Percentiles rank a stretch among this genome's conserved stretches.
phyloP scores from a whole-genome alignment of 1,284 basidiomycete species.

The Omphalotus olearius region DNA sequence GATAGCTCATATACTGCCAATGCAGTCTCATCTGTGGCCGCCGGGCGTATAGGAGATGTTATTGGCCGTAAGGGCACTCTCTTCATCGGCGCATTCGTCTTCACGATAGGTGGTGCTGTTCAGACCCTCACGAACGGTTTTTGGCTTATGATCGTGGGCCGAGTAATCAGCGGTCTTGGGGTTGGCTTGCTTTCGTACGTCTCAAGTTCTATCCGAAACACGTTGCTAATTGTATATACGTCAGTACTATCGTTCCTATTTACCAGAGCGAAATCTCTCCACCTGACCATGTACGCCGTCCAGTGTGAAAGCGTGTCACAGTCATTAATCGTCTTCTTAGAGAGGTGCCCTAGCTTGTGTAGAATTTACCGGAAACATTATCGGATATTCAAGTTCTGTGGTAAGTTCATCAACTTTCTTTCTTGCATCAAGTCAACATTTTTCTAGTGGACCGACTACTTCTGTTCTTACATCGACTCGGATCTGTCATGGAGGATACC shows the following conservation, averaged over 20 bases:
- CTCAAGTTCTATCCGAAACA: not conserved
- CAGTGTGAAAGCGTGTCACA: not conserved
- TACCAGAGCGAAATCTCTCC: constrained; percentile 98
- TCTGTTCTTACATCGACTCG: constrained; percentile 83
- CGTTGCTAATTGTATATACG: constrained; percentile 1
- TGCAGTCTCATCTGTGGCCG: constrained; percentile 84
- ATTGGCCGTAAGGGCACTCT: constrained; percentile 88
- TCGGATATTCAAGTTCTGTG: constrained; percentile 94
- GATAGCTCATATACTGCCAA: constrained; percentile 5
- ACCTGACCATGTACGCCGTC: constrained; percentile 74
- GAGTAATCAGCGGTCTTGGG: constrained; percentile 88
- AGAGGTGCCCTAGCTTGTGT: constrained; percentile 91
- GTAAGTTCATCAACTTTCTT: constrained; percentile 43
- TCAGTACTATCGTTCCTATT: constrained; percentile 92
- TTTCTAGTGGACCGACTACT: constrained; percentile 91
- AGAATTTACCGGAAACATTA: constrained; percentile 93
- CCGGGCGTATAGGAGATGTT: constrained; percentile 84
- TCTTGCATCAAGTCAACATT: not conserved
- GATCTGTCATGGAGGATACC: constrained; percentile 84
- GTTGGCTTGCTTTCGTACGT: constrained; percentile 89
- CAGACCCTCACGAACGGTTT: constrained; percentile 89
- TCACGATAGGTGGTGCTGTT: constrained; percentile 84
- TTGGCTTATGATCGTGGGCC: constrained; percentile 82
- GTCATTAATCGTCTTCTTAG: constrained; percentile 21
- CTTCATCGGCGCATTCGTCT: constrained; percentile 83